Base-by-base conservation (phyloP, 805 yeast species). In the Kodamaea fukazawae region DNA sequence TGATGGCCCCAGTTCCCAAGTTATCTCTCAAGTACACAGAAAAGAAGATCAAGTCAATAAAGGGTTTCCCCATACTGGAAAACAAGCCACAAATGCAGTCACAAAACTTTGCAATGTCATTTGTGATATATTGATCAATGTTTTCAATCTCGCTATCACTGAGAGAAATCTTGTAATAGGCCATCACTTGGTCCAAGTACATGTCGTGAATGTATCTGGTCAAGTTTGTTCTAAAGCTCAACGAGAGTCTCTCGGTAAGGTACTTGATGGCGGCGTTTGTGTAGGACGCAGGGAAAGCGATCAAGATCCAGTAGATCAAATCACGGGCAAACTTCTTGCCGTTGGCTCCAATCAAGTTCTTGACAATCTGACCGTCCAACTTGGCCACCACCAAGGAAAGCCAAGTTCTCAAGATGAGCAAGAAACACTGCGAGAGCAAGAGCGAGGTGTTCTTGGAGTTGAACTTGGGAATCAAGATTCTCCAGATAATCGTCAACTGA, bases 241-340 rank as follows among this genome's bases (percentile, higher is more conserved):
- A 71, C 9, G 95, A 79, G 43, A 90, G 66, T 50, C 86, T 75
- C 53, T 82, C 78, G 40, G 89, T 86, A 50, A 90, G 65, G 53
- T 76, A 86, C 56, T 84, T 86, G 56, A 90, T 90, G 42, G 91
- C 89, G 34, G 96, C 84, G 61, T 90, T 90, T 23, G 96, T 85
- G 60, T 87, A 90, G 2, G 93, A 81, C 0, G 96, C 95, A 2
- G 98, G 98, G 46, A 90, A 79, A 1, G 96, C 96, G 55, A 90
- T 81, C 44, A 86, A 63, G 43, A 90, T 78, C 97, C 97, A 90
- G 60, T 85, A 84, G 7, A 79, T 74, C 59, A 90, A 69, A 58
- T 90, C 96, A 43, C 86, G 70, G 29, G 80, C 59, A 51, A 90
- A 90, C 38, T 82, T 81, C 48, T 69, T 75, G 13, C 89, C 87